Conservation (phyloP, 441 rosid genomes). For the Arabidopsis lyrata region DNA sequence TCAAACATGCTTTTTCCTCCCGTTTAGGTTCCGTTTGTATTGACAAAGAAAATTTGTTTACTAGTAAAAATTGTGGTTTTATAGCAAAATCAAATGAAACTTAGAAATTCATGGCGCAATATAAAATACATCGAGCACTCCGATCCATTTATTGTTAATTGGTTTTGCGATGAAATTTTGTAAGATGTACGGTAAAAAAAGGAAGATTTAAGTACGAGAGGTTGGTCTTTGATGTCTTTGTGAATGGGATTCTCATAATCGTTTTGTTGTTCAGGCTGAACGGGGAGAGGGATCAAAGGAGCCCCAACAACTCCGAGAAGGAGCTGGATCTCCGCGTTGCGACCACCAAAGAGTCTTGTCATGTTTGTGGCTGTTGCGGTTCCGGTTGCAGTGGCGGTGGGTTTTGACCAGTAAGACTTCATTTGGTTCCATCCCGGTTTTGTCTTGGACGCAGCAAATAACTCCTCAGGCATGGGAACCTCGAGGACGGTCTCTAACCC, state of each 20-base stretch:
- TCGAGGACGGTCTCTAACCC: conserved; percentile 91
- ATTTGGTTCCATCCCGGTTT: conserved; percentile 70
- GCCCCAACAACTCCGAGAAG: conserved; percentile 92
- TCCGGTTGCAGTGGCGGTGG: conserved; percentile 34
- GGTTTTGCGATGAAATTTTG: too few species aligned
- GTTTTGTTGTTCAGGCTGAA: conserved; percentile 45
- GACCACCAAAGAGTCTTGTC: conserved; percentile 58
- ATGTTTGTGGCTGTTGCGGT: conserved; percentile 39
- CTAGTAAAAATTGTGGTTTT: too few species aligned
- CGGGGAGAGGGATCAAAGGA: conserved; percentile 86
- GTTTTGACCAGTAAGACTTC: conserved; percentile 76
- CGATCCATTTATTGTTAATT: too few species aligned
- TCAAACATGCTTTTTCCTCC: background rate
- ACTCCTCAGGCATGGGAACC: conserved; percentile 91
- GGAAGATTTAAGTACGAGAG: conserved; percentile 62
- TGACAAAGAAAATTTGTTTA: background rate
- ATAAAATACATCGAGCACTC: too few species aligned
- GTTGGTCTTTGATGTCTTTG: conserved; percentile 61
- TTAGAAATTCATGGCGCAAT: too few species aligned
- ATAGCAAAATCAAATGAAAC: too few species aligned
- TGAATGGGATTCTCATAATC: conserved; percentile 48
- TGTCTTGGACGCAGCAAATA: conserved; percentile 55
- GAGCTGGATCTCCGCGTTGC: conserved; percentile 78
- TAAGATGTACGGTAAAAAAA: background rate
- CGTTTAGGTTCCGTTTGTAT: background rate